Conservation (phyloP, 2,329 filamentous ascomycete genomes). For the Cylindrodendrum hubeiense region DNA sequence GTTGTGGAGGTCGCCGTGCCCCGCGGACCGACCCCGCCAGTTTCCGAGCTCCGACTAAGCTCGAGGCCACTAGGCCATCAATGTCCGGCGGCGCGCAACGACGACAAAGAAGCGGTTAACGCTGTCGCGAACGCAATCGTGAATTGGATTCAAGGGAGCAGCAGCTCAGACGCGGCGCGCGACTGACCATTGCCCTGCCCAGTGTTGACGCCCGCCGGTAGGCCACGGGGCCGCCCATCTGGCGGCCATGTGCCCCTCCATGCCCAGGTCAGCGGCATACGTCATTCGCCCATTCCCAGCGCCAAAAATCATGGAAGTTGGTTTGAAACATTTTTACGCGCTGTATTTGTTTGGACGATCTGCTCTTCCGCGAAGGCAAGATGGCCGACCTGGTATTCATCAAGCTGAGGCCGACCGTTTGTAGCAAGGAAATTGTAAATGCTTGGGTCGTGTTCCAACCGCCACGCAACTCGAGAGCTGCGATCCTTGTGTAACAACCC, state of each 20-base stretch:
- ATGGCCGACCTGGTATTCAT: not conserved
- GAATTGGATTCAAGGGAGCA: not conserved
- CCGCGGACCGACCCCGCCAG: slow-evolving; percentile 25
- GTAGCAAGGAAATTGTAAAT: not conserved
- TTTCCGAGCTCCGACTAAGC: slow-evolving; percentile 16
- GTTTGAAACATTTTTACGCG: slow-evolving; percentile 7
- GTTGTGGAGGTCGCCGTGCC: slow-evolving; percentile 22
- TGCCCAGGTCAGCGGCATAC: slow-evolving; percentile 11
- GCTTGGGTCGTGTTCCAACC: not conserved
- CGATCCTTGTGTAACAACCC: slow-evolving; percentile 3
- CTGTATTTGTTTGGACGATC: not conserved
- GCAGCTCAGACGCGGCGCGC: not conserved
- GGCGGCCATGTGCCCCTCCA: slow-evolving; percentile 22
- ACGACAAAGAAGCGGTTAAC: not conserved
- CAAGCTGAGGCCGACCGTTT: not conserved
- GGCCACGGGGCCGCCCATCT: slow-evolving; percentile 4
- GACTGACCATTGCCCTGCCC: not conserved
- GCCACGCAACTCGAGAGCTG: not conserved
- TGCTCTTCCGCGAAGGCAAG: not conserved
- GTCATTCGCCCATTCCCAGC: slow-evolving; percentile 15
- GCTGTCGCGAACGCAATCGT: not conserved
- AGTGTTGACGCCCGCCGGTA: slow-evolving; percentile 6
- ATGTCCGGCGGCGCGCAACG: not conserved
- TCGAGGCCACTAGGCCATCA: not conserved
- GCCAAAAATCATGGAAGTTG: slow-evolving; percentile 9